Evolutionary conservation across 345 rosid genomes (phyloP), one percentile per base, ranked within the genome.

Genomic region (Linum usitatissimum): DNA sequence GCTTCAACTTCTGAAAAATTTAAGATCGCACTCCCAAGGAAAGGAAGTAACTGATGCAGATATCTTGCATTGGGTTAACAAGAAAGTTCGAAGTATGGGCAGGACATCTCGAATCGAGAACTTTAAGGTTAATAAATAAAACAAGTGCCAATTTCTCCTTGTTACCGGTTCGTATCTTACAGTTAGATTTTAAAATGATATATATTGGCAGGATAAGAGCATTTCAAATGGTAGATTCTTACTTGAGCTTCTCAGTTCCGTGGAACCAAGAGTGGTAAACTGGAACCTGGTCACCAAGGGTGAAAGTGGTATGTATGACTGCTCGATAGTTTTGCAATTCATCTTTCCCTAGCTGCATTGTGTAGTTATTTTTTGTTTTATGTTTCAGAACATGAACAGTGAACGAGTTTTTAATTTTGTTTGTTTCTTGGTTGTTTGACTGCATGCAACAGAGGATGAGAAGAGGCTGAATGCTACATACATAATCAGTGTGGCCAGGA

Each of bases 241-340:
- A 82, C 90, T 93, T 2, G 91, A 90, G 72, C 94, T 90, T 69
- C 80, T 93, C 9, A 85, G 91, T 67, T 79, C 90, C 2, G 91
- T 87, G 66, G 99, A 93, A 73, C 91, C 97, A 39, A 84, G 99
- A 79, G 96, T 90, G 62, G 96, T 93, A 34, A 93, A 93, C 59
- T 93, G 96, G 91, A 93, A 87, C 66, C 90, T 93, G 63, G 96
- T 90, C 68, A 87, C 99, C 63, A 93, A 83, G 84, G 99, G 97
- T 45, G 88, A 86, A 84, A 85, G 73, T 9, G 96, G 99, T 89
- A 80, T 51, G 80, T 23, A 40, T 51, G 80, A 49, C 55, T 18
- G 38, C 55, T 67, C 64, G 12, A 38, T 34, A 8, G 28, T 18
- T 8, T 15, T 7, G 10, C 17, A 10, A 10, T 45, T 9, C 51